These are phyloP conservation scores for Yarrowia alimentaria DNA, from an alignment of 805 yeast genomes.

Conservation along the genomic window DNA sequence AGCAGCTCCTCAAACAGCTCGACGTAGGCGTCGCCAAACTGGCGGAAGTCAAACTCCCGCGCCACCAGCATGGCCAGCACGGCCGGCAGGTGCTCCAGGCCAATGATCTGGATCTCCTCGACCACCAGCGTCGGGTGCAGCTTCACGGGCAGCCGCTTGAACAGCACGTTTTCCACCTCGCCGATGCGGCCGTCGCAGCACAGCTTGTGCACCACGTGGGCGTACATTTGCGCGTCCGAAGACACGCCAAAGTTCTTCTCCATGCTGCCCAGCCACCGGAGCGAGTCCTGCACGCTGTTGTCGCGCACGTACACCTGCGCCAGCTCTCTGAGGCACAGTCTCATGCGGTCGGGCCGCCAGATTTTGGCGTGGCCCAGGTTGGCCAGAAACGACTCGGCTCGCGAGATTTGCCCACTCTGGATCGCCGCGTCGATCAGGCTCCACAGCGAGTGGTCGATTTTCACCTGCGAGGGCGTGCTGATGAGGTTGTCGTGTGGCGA, in stretches of 20 bases:
- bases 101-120: constrained; percentile 23
- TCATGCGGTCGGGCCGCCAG: constrained; percentile 6
- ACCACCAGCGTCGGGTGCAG: not conserved
- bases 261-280: not conserved
- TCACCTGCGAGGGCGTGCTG: constrained; percentile 7
- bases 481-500: constrained; percentile 3
- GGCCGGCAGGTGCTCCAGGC: constrained; percentile 7
- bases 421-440: constrained; percentile 20
- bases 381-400: constrained; percentile 16
- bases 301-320: not conserved
- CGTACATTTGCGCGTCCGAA: constrained; percentile 10
- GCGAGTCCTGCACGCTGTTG: not conserved
- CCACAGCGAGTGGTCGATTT: constrained; percentile 18
- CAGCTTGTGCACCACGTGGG: not conserved
- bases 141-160: not conserved
- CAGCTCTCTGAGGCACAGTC: not conserved
- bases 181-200: not conserved
- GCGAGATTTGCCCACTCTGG: constrained; percentile 12
- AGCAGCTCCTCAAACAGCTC: constrained; percentile 22
- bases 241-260: not conserved
- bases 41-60: not conserved
- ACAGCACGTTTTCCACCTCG: not conserved
- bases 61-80: not conserved
- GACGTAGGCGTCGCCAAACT: constrained; percentile 18
- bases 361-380: constrained; percentile 10